Base-by-base conservation (phyloP, 352 stramenopile genomes). In the Phytophthora tubulina region DNA sequence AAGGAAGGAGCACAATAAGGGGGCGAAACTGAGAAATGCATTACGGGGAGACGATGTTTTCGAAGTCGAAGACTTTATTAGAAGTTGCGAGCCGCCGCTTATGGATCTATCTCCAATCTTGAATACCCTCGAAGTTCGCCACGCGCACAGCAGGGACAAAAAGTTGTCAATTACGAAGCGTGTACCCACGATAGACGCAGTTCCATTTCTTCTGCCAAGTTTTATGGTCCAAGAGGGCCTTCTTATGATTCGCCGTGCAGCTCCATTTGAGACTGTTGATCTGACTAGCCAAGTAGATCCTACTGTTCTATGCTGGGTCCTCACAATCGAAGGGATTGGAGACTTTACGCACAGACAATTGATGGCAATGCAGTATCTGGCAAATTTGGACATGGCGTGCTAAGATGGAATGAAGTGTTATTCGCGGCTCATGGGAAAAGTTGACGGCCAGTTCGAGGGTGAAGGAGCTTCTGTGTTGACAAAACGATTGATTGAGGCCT, bases 321-420 rank as follows among this genome's bases (percentile, higher is more conserved):
- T 46, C n/a, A 38, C 11, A 10, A 31, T 56, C 4, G 21, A 65
- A 9, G 32, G 33, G 41, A 11, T 50, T 14, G 48, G 48, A 35
- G 45, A 42, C 0, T 46, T 56, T 21, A 63, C 55, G 31, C 55
- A 53, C 8, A 27, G 54, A 15, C 56, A 63, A 21, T n/a, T 46
- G 7, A 63, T 63, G 56, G 9, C 31, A 17, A 65, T 65, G 44
- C 45, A 50, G 38, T 65, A 41, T 36, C 0, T 65, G 5, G 39
- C 35, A 33, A 56, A 14, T 33, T 39, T 50, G 21, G 33, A 3
- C 6, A n/a, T 38, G 30, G 27, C 35, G n/a, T 27, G 48, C 6
- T 50, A 49, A 21, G 17, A 51, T 6, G 48, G 30, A 17, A 56
- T 32, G 33, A 11, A 21, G 13, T 65, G 44, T 33, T 65, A 49